Base-by-base conservation (phyloP, 176 grass and related monocot species). In the Eleusine indica region DNA sequence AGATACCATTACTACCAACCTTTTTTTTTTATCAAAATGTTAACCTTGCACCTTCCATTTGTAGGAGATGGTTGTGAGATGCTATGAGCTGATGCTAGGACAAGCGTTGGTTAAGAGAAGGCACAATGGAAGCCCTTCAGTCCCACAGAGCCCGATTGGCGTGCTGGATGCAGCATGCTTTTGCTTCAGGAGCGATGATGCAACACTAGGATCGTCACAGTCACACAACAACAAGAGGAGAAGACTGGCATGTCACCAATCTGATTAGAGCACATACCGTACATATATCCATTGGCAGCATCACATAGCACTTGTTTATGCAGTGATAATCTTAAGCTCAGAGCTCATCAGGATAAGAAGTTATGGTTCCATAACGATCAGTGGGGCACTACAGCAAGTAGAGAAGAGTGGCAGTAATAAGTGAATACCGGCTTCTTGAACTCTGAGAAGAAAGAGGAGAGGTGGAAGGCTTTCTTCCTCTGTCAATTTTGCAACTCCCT, bases 211-310 rank as follows among this genome's bases (percentile, higher is more conserved):
- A 76, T 90, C 84, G 60, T 86, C 92, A 77, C 84, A 82, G 53
- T 87, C 77, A 81, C 94, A 88, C 86, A 82, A 78, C 86, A 72
- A 79, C 68, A 97, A 97, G 89, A 94, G 72, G 80, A 94, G 85
- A 72, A 93, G 88, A 80, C 62, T 94, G 87, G 67, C 77, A 85
- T 60, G 69, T 64, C 69, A 47, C 69, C 79, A 16, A 70, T 80
- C 75, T 90, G 80, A 87, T 49, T 39, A 40, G 81, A 74, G 17
- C 81, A 51, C 40, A 66, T 25, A 40, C 63, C 11, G 84, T 90
- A 90, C 52, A 87, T 86, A 83, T 42, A 64, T 74, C 72, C 18
- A 14, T 15, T 35, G 88, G 84, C 63, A 52, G 77, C 6, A 73
- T 61, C 40, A 41, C 52, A 69, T 53, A 69, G 12, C 9, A 32